These are phyloP conservation scores for Lophium mytilinum DNA, from an alignment of 495 filamentous ascomycete genomes.

Conservation along the genomic window DNA sequence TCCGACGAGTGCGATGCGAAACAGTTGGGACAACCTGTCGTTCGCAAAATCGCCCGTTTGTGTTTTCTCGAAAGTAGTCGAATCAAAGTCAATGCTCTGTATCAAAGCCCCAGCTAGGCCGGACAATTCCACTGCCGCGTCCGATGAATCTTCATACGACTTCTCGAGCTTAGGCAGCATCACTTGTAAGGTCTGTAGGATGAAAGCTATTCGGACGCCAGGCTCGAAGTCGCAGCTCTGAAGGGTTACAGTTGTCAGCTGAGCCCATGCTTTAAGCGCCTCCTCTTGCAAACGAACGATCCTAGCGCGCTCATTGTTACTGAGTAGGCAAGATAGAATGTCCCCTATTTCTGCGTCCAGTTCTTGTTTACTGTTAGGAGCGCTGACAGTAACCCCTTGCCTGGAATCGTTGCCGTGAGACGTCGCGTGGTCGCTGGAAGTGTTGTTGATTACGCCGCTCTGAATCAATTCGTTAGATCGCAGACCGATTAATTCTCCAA, in stretches of 20 bases:
- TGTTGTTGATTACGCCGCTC: conserved; percentile 42
- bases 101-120: conserved; percentile 68
- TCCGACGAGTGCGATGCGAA: conserved; percentile 70
- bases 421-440: conserved; percentile 43
- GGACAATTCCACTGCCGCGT: conserved; percentile 64
- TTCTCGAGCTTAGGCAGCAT: conserved; percentile 78
- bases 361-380: conserved; percentile 48
- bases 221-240: conserved; percentile 66
- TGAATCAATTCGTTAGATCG: conserved; percentile 46
- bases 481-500: conserved; percentile 54
- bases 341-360: conserved; percentile 50
- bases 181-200: conserved; percentile 75
- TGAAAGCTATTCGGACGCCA: conserved; percentile 58
- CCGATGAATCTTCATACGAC: conserved; percentile 54
- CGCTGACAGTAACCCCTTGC: conserved; percentile 41
- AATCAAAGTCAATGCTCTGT: conserved; percentile 56
- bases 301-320: conserved; percentile 55
- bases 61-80: conserved; percentile 16
- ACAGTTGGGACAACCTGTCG: conserved; percentile 84
- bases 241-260: conserved; percentile 69
- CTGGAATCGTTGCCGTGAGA: conserved; percentile 40
- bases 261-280: conserved; percentile 70
- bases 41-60: conserved; percentile 62
- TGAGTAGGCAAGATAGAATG: conserved; percentile 48
- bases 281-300: conserved; percentile 51